A percentile compares a stretch with the other conserved stretches of the same genome.
These are phyloP conservation scores for Ceratocystis cubensis DNA, from an alignment of 2,329 filamentous ascomycete genomes.

Conservation along the genomic window DNA sequence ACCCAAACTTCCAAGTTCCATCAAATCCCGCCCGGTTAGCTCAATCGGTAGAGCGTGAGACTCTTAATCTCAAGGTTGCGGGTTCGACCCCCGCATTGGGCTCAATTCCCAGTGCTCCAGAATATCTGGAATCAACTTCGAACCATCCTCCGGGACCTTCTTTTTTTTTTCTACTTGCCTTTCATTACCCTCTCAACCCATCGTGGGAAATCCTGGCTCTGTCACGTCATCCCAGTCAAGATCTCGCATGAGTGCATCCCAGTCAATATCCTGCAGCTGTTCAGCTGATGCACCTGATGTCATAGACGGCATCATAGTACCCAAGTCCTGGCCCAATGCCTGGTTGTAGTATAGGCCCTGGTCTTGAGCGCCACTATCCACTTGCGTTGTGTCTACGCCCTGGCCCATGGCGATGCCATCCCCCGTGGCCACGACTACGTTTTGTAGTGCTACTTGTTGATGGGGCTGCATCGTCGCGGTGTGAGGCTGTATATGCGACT, in stretches of 20 bases:
- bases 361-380: background rate
- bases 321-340: background rate
- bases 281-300: slow-evolving; percentile 25
- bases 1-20: background rate
- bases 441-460: background rate
- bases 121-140: background rate
- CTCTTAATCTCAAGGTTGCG: slow-evolving; percentile 43
- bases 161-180: background rate
- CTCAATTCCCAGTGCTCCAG: slow-evolving; percentile 21
- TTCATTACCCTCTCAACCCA: background rate
- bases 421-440: background rate
- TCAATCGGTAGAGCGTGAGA: slow-evolving; percentile 64
- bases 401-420: background rate
- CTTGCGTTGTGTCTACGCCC: background rate
- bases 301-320: slow-evolving; percentile 14
- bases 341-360: background rate
- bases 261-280: slow-evolving; percentile 36
- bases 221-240: slow-evolving; percentile 32
- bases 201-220: slow-evolving; percentile 12
- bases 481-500: background rate
- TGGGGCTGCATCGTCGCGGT: background rate
- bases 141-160: background rate
- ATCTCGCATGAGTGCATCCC: slow-evolving; percentile 39
- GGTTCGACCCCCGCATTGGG: slow-evolving; percentile 31
- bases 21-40: slow-evolving; percentile 40